Evolutionary conservation across 805 yeast species (phyloP).

Genomic region (Cyberlindnera petersonii): DNA sequence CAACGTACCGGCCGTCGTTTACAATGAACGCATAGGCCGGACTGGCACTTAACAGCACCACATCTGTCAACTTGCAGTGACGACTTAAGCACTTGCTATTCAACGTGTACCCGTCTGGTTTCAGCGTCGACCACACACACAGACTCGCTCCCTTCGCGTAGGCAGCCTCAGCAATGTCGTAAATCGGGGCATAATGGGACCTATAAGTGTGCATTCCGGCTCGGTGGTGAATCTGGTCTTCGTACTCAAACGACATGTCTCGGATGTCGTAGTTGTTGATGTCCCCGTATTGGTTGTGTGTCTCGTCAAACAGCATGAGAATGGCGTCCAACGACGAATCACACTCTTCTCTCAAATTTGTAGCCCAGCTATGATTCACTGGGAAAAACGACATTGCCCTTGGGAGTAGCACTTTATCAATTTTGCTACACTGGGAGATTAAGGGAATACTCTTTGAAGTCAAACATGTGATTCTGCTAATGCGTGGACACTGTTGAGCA

Average conservation of each 20-base stretch:
- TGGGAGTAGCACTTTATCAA: background rate
- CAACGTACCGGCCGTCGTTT: background rate
- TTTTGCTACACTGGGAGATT: constrained; percentile 1
- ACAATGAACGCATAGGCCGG: background rate
- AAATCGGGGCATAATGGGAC: background rate
- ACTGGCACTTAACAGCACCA: background rate
- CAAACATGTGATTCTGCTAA: constrained; percentile 1
- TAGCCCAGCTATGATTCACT: background rate
- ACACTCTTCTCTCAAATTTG: background rate
- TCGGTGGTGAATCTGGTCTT: background rate
- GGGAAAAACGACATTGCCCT: background rate
- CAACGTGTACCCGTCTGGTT: background rate
- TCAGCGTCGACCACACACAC: constrained; percentile 3
- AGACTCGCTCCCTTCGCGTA: constrained; percentile 1
- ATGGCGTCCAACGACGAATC: constrained; percentile 1
- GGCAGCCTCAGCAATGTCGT: constrained; percentile 1
- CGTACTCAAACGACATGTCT: background rate
- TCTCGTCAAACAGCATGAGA: constrained; percentile 3
- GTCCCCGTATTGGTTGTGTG: constrained; percentile 1
- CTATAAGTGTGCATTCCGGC: background rate
- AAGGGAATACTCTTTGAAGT: background rate
- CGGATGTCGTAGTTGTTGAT: background rate
- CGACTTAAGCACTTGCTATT: background rate
- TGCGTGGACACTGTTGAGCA: background rate
- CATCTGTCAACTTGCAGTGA: background rate